A percentile compares a stretch with the other conserved stretches of the same genome.
phyloP scores from a whole-genome alignment of 176 grass and related monocot genomes.

The Aegilops sharonensis region DNA sequence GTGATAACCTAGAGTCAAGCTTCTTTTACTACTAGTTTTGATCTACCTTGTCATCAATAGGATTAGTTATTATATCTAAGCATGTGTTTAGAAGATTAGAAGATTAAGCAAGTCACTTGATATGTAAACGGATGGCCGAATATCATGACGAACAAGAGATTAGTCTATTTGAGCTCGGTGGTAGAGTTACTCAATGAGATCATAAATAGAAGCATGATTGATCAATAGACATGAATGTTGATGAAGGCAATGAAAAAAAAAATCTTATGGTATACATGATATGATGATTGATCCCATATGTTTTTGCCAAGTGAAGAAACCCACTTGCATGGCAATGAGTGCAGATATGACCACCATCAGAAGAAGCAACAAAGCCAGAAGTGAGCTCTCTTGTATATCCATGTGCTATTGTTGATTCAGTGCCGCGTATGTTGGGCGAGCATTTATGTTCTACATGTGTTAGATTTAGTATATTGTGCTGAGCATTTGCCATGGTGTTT shows the following conservation, averaged over 20 bases:
- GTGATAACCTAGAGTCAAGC: neutral
- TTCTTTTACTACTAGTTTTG: slow-evolving; percentile 4
- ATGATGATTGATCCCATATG: neutral
- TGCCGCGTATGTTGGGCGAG: too few relatives aligned
- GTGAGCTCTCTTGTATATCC: neutral
- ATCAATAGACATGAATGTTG: neutral
- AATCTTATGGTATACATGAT: neutral
- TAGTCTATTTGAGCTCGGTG: neutral
- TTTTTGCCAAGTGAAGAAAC: neutral
- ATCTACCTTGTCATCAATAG: neutral
- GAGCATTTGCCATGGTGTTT: too few relatives aligned
- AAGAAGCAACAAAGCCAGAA: neutral
- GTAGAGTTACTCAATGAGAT: neutral
- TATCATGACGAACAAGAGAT: neutral
- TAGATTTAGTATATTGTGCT: neutral
- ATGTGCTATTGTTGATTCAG: neutral
- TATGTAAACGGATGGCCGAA: neutral
- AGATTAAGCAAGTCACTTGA: neutral
- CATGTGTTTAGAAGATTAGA: neutral
- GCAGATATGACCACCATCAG: neutral
- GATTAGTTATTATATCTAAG: neutral
- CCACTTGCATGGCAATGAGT: neutral
- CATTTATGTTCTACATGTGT: neutral
- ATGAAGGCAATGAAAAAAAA: neutral
- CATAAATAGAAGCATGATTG: neutral